These are phyloP conservation scores for Malassezia equina DNA, from an alignment of 1,284 basidiomycete genomes.

Conservation along the genomic window DNA sequence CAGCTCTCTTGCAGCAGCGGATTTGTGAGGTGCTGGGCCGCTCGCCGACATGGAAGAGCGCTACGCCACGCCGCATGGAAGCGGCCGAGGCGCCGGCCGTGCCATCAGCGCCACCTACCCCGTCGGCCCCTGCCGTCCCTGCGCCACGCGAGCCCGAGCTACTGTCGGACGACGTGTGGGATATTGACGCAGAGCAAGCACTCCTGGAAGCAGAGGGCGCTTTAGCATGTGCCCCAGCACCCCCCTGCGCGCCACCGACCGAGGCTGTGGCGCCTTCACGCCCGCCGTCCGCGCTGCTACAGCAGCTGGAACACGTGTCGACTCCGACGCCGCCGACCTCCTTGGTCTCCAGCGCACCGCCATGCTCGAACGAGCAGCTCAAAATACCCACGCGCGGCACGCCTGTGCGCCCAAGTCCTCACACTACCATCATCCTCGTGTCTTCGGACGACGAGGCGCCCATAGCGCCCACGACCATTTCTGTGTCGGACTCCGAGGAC, in stretches of 20 bases:
- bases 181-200: conserved; percentile 11
- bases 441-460: not conserved
- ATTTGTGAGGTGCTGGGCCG: not conserved
- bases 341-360: not conserved
- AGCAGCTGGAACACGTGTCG: not conserved
- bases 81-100: not conserved
- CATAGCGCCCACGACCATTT: not conserved
- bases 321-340: not conserved
- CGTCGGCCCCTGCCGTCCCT: not conserved
- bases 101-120: not conserved
- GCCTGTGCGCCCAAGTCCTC: not conserved
- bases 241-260: not conserved
- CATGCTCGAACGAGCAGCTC: not conserved
- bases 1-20: conserved; percentile 2
- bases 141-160: not conserved
- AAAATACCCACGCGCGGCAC: conserved; percentile 1
- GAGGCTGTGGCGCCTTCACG: not conserved
- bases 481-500: not conserved
- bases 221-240: too few species aligned
- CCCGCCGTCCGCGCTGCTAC: conserved; percentile 5
- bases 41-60: not conserved
- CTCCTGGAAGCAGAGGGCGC: conserved; percentile 10
- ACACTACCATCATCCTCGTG: not conserved
- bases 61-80: not conserved
- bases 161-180: conserved; percentile 5